These are phyloP conservation scores for Conidiobolus incongruus DNA, from an alignment of 371 early-diverging fungal genomes.

Conservation along the genomic window DNA sequence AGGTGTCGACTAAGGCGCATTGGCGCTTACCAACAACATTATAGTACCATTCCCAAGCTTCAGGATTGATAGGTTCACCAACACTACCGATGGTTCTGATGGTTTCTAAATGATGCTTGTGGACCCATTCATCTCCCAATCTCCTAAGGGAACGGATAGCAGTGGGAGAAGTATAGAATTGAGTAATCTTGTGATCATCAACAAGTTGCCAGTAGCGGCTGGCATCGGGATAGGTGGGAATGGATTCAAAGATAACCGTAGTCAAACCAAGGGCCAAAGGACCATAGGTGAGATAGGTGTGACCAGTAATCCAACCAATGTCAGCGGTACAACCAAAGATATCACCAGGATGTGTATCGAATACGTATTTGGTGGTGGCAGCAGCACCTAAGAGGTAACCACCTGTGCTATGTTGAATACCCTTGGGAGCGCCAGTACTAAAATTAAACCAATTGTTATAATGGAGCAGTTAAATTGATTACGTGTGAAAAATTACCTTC, in stretches of 20 bases:
- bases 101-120: conserved; percentile 43
- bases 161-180: conserved; percentile 97
- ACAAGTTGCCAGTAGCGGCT: conserved; percentile 66
- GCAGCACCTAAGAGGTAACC: conserved; percentile 86
- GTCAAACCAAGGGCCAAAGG: conserved; percentile 78
- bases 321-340: conserved; percentile 67
- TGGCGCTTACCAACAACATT: conserved; percentile 66
- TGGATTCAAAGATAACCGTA: conserved; percentile 80
- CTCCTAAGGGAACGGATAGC: conserved; percentile 86
- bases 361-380: conserved; percentile 69
- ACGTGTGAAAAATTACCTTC: no score
- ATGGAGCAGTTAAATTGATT: background rate
- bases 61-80: conserved; percentile 96
- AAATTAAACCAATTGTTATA: background rate
- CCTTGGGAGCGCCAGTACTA: conserved; percentile 89
- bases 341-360: conserved; percentile 71
- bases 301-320: conserved; percentile 62
- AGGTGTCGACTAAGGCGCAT: conserved; percentile 89
- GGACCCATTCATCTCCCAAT: conserved; percentile 61
- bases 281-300: conserved; percentile 86
- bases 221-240: conserved; percentile 68
- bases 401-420: conserved; percentile 76
- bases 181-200: conserved; percentile 73
- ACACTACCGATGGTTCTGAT: conserved; percentile 87
- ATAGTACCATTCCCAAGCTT: conserved; percentile 94